Percentiles rank a stretch among this genome's conserved stretches.
Evolutionary conservation across 441 rosid species (phyloP).

Genomic region (Cnidoscolus chayamansa): DNA sequence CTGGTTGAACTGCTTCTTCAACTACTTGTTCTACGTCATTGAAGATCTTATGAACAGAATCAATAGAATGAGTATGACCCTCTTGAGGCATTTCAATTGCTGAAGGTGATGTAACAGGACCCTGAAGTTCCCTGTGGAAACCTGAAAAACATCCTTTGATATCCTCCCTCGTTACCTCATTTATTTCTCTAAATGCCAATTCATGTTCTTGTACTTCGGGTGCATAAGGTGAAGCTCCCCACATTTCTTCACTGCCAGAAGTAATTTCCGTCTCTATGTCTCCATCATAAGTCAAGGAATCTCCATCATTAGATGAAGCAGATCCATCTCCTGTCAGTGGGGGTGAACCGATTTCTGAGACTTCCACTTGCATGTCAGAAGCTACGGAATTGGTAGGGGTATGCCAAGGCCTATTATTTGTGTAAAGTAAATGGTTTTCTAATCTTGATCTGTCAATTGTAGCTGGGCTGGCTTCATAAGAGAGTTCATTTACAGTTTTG

Average conservation of each 20-base stretch:
- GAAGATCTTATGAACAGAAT: slow-evolving; percentile 12
- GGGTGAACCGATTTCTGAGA: slow-evolving; percentile 83
- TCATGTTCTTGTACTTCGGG: not conserved
- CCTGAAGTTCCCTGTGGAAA: slow-evolving; percentile 18
- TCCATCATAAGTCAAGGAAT: slow-evolving; percentile 44
- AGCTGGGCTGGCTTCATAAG: slow-evolving; percentile 37
- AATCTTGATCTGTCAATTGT: slow-evolving; percentile 37
- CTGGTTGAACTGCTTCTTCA: slow-evolving; percentile 20
- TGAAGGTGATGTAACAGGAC: slow-evolving; percentile 30
- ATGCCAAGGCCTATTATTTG: slow-evolving; percentile 37
- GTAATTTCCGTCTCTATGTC: slow-evolving; percentile 46
- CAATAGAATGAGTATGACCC: slow-evolving; percentile 15
- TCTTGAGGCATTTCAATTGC: slow-evolving; percentile 28
- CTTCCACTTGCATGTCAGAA: slow-evolving; percentile 92
- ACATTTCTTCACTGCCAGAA: slow-evolving; percentile 43
- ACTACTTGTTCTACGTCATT: slow-evolving; percentile 18
- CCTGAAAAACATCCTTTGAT: slow-evolving; percentile 12
- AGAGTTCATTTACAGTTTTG: slow-evolving; percentile 21
- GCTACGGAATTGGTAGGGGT: slow-evolving; percentile 60
- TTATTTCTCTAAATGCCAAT: slow-evolving; percentile 2
- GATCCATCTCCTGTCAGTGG: slow-evolving; percentile 50
- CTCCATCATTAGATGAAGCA: slow-evolving; percentile 48
- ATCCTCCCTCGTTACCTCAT: slow-evolving; percentile 25
- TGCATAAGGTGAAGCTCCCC: slow-evolving; percentile 43
- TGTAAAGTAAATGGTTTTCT: slow-evolving; percentile 40